A percentile compares a stretch with the other conserved stretches of the same genome.
phyloP scores from a whole-genome alignment of 345 rosid species.

The Cardamine resedifolia region DNA sequence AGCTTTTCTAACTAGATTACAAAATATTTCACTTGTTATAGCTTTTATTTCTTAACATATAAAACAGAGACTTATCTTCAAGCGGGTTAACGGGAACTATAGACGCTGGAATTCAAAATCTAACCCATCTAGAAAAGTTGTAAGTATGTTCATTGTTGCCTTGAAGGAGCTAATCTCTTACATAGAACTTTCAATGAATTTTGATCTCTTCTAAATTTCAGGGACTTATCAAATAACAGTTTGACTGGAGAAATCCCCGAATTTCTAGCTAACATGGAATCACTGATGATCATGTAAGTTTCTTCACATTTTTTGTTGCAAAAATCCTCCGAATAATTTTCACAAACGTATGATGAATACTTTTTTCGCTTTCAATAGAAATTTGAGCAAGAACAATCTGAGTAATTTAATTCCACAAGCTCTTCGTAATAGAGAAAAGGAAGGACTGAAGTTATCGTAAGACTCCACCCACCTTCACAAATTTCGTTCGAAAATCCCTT shows the following conservation, averaged over 20 bases:
- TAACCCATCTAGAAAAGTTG: constrained; percentile 37
- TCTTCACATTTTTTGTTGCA: not conserved
- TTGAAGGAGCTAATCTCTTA: not conserved
- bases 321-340: not conserved
- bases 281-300: constrained; percentile 49
- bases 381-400: constrained; percentile 41
- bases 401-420: constrained; percentile 38
- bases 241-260: constrained; percentile 46
- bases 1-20: too few relatives aligned
- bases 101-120: constrained; percentile 25
- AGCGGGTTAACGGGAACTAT: constrained; percentile 40
- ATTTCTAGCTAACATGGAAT: constrained; percentile 43
- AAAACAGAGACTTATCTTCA: constrained; percentile 40
- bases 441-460: constrained; percentile 22
- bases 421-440: constrained; percentile 28
- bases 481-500: not conserved
- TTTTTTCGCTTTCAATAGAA: constrained; percentile 21
- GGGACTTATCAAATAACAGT: constrained; percentile 58
- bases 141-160: constrained; percentile 27
- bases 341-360: not conserved
- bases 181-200: not conserved
- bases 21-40: not conserved
- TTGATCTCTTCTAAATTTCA: constrained; percentile 17
- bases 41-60: not conserved
- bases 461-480: not conserved